Conservation (phyloP, 345 rosid genomes). For the Streptanthus diversifolius region DNA sequence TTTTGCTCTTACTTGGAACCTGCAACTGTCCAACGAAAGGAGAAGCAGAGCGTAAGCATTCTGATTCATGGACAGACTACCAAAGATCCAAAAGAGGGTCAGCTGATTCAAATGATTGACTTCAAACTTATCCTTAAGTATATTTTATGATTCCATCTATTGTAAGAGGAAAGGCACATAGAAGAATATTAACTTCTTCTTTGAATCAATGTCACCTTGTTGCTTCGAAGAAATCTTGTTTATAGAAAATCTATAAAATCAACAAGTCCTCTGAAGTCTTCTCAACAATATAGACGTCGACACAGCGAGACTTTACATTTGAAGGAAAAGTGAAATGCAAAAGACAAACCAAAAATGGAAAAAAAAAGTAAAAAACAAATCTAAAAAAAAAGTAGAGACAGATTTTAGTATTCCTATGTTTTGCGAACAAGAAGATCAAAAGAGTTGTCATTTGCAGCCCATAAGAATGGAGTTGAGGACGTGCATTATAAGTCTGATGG, state of each 20-base stretch:
- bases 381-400: background rate
- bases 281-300: background rate
- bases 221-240: background rate
- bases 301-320: constrained; percentile 19
- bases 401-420: constrained; percentile 13
- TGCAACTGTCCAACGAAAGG: too few species aligned
- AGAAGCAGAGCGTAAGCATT: too few species aligned
- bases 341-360: constrained; percentile 16
- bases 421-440: background rate
- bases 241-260: background rate
- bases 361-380: background rate
- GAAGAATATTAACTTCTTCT: background rate
- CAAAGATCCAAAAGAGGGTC: too few species aligned
- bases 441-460: constrained; percentile 46
- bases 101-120: too few species aligned
- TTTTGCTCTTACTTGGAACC: too few species aligned
- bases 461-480: constrained; percentile 63
- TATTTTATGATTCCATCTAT: too few species aligned
- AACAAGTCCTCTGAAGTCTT: background rate
- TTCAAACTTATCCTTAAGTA: too few species aligned
- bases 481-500: constrained; percentile 59
- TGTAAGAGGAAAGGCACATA: background rate
- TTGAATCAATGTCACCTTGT: background rate
- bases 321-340: background rate
- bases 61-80: too few species aligned